phyloP scores from a whole-genome alignment of 176 grass and related monocot species.

The Eragrostis curvula region DNA sequence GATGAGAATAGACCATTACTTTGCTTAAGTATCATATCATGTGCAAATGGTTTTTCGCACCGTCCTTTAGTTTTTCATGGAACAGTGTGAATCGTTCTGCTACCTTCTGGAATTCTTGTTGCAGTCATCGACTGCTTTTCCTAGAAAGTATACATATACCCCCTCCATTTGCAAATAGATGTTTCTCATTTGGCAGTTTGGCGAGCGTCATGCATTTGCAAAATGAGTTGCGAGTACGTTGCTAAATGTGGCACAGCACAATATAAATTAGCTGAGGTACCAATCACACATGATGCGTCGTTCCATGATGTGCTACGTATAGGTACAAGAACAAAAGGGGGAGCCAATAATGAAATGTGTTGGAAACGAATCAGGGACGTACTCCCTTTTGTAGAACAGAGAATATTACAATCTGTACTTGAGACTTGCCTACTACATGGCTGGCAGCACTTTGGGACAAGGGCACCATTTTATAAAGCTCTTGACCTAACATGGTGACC shows the following conservation, averaged over 20 bases:
- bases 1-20: conserved; percentile 8
- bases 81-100: no score
- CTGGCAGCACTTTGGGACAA: conserved; percentile 26
- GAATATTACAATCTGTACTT: conserved; percentile 35
- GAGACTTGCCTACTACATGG: background rate
- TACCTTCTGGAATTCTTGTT: no score
- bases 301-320: background rate
- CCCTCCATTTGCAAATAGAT: no score
- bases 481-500: conserved; percentile 51
- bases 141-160: no score
- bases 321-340: background rate
- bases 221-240: no score
- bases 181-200: no score
- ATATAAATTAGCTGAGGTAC: no score
- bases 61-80: no score
- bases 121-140: no score
- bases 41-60: background rate
- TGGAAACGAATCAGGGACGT: conserved; percentile 17
- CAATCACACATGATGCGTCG: background rate
- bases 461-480: conserved; percentile 4
- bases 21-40: conserved; percentile 4
- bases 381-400: background rate
- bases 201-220: no score
- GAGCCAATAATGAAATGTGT: conserved; percentile 6
- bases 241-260: no score